Base-by-base conservation (phyloP, 2,329 filamentous ascomycete species). In the Hypoxylon sp. region DNA sequence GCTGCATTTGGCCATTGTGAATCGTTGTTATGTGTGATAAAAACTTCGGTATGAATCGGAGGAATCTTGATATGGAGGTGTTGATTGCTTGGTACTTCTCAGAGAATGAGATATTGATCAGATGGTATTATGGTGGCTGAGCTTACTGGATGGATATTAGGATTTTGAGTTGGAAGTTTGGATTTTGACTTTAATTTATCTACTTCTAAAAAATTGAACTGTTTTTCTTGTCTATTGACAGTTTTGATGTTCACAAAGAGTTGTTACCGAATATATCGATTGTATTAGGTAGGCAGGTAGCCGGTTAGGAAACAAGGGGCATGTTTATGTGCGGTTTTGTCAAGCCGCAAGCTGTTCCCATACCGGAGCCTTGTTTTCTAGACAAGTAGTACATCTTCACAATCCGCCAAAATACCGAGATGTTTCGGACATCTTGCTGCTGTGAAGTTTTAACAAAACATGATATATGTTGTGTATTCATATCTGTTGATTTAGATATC, bases 141-240 rank as follows among this genome's bases (percentile, higher is more conserved):
- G 11, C 10, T 38, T n/a, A 4, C 34, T 17, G 13, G 34, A 38
- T 38, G 13, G 13, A 38, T 38, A n/a, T n/a, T 14, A n/a, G 17
- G 13, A 38, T 14, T 17, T n/a, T 6, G 9, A 14, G 5, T n/a
- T 38, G 13, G 14, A 38, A 38, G 17, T 38, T 5, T 6, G 28
- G 28, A 30, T 30, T 38, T 38, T 9, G 34, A 38, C 34, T 14
- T 38, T 17, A 5, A 38, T 38, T 38, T 38, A 38, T 38, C n/a
- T n/a, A 38, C 14, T 1, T n/a, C 34, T 1, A 38, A 38, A 38
- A 38, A 1, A 38, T 30, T 6, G 2, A 30, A 30, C 2, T 9
- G 28, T 30, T 30, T 30, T 9, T 30, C 28, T 30, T 30, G 6
- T 36, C 80, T 80, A 63, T 88, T 88, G 74, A 91, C 90, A 0